These are phyloP conservation scores for Mycena alexandri DNA, from an alignment of 768 basidiomycete species.

Conservation along the genomic window DNA sequence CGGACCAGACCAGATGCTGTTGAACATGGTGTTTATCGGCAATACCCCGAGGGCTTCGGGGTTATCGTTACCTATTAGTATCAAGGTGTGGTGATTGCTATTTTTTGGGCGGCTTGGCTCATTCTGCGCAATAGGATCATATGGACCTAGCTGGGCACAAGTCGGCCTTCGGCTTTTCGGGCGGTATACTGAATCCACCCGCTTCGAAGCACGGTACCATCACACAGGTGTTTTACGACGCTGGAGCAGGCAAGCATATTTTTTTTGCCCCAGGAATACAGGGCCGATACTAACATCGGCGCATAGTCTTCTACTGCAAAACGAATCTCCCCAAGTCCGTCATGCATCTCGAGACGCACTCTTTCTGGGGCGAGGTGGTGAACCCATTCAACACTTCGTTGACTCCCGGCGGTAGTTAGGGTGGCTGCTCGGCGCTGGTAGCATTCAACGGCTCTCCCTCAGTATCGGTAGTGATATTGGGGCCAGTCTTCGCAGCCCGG, in stretches of 20 bases:
- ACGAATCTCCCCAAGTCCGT: slow-evolving; percentile 57
- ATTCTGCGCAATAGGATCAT: slow-evolving; percentile 55
- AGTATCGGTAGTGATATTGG: slow-evolving; percentile 57
- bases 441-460: slow-evolving; percentile 58
- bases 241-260: slow-evolving; percentile 53
- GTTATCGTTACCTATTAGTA: slow-evolving; percentile 47
- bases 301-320: slow-evolving; percentile 55
- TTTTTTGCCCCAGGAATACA: slow-evolving; percentile 35
- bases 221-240: slow-evolving; percentile 50
- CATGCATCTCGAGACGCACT: slow-evolving; percentile 52
- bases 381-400: slow-evolving; percentile 60
- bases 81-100: slow-evolving; percentile 57
- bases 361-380: slow-evolving; percentile 48
- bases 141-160: slow-evolving; percentile 57
- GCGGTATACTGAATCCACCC: slow-evolving; percentile 22
- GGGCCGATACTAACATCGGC: no score
- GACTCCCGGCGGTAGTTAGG: slow-evolving; percentile 63
- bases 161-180: slow-evolving; percentile 51
- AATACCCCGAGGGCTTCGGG: slow-evolving; percentile 13
- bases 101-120: no score
- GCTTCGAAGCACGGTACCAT: slow-evolving; percentile 37
- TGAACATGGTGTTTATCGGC: slow-evolving; percentile 32
- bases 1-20: slow-evolving; percentile 27
- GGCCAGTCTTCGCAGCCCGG: slow-evolving; percentile 49
- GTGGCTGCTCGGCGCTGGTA: slow-evolving; percentile 63